These are phyloP conservation scores for Daldinia childiae DNA, from an alignment of 495 filamentous ascomycete species.

Conservation along the genomic window DNA sequence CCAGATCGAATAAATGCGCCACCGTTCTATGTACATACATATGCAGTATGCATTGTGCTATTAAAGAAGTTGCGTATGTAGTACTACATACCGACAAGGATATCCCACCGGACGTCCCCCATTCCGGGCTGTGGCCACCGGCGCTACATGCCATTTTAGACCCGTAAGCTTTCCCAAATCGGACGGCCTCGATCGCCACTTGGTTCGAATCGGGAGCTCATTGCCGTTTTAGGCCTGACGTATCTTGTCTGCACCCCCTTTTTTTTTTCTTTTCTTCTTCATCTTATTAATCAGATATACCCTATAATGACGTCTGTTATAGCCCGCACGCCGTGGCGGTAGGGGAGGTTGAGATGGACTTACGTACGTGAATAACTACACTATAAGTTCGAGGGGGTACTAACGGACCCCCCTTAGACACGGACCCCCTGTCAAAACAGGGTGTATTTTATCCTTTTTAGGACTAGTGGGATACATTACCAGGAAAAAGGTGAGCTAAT, in stretches of 20 bases:
- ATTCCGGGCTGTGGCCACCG: conserved; percentile 29
- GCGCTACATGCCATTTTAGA: conserved; percentile 20
- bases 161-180: conserved; percentile 17
- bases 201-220: conserved; percentile 18
- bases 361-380: too few species aligned
- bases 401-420: too few species aligned
- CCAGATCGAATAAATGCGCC: background rate
- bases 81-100: too few species aligned
- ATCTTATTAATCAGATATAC: conserved; percentile 2
- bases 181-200: conserved; percentile 8
- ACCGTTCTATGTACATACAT: too few species aligned
- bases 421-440: too few species aligned
- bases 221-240: conserved; percentile 25
- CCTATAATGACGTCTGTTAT: conserved; percentile 4
- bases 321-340: background rate
- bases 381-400: too few species aligned
- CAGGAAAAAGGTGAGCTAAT: too few species aligned
- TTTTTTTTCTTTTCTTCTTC: too few species aligned
- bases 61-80: too few species aligned
- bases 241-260: conserved; percentile 4
- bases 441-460: too few species aligned
- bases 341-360: background rate
- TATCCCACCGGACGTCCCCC: conserved; percentile 24
- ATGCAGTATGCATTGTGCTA: too few species aligned
- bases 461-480: too few species aligned